phyloP scores from a whole-genome alignment of 768 basidiomycete genomes.

The Tremella fuciformis region DNA sequence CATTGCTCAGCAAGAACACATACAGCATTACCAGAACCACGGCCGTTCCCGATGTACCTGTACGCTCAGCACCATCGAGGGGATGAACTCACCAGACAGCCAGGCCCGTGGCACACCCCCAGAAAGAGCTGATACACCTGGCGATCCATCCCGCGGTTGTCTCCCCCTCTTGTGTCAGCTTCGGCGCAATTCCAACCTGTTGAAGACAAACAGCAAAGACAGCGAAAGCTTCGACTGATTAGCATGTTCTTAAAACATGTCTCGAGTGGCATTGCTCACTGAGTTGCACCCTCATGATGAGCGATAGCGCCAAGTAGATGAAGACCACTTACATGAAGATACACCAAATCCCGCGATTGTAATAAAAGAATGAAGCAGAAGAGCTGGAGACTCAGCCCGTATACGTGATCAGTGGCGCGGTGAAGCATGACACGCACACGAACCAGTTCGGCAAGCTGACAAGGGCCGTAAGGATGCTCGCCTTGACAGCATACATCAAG shows the following conservation, averaged over 20 bases:
- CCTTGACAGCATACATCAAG: constrained; percentile 48
- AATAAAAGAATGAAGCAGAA: constrained; percentile 43
- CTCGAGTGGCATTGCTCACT: constrained; percentile 18
- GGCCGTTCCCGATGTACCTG: constrained; percentile 37
- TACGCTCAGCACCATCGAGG: no score
- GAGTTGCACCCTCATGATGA: constrained; percentile 32
- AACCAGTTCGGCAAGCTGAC: constrained; percentile 43
- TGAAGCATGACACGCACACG: constrained; percentile 14
- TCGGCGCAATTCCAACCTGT: not conserved
- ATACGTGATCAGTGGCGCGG: no score
- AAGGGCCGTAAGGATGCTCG: constrained; percentile 36
- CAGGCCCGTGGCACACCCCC: constrained; percentile 45
- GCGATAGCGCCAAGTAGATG: not conserved
- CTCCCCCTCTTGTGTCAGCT: constrained; percentile 30
- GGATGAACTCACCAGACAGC: constrained; percentile 22
- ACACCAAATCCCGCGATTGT: constrained; percentile 44
- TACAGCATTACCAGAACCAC: constrained; percentile 33
- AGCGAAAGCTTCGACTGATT: constrained; percentile 31
- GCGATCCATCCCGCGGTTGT: constrained; percentile 44
- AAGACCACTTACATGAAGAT: constrained; percentile 34
- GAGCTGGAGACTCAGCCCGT: constrained; percentile 20
- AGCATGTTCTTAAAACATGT: constrained; percentile 2
- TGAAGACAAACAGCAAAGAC: constrained; percentile 34
- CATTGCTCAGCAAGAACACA: constrained; percentile 49
- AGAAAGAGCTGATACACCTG: constrained; percentile 43